Percentiles rank a stretch among this genome's conserved stretches.
Evolutionary conservation across 2,329 filamentous ascomycete genomes (phyloP).

Genomic region (Paecilomyces sp.): DNA sequence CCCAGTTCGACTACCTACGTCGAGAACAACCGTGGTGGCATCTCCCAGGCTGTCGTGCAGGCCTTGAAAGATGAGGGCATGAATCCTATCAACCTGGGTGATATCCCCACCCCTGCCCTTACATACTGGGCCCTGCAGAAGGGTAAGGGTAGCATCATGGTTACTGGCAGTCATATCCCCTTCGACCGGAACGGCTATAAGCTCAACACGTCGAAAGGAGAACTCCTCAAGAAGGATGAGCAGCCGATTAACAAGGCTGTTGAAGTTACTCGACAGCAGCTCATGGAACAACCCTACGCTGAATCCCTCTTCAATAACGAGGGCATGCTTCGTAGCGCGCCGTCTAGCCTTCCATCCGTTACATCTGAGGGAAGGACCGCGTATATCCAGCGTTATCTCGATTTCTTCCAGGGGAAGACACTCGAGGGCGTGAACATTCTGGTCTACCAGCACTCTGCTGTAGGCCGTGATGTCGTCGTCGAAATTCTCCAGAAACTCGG

Average conservation of each 20-base stretch:
- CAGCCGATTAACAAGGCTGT: conserved; percentile 23
- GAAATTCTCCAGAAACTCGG: conserved; percentile 22
- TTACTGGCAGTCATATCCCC: conserved; percentile 28
- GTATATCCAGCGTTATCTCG: conserved; percentile 22
- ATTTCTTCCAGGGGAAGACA: conserved; percentile 22
- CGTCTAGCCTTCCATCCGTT: conserved; percentile 8
- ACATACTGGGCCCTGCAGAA: conserved; percentile 20
- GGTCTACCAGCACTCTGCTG: conserved; percentile 27
- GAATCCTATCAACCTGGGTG: conserved; percentile 22
- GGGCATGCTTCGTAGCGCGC: conserved; percentile 17
- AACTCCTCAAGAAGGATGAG: conserved; percentile 25
- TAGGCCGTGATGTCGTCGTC: conserved; percentile 24
- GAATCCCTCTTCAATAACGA: conserved; percentile 21
- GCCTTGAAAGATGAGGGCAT: conserved; percentile 22
- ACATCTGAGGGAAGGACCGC: conserved; percentile 13
- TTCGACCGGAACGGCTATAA: conserved; percentile 30
- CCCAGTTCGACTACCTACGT: conserved; percentile 23
- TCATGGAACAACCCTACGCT: conserved; percentile 16
- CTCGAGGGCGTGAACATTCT: conserved; percentile 20
- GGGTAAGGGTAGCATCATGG: conserved; percentile 27
- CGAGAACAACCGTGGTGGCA: conserved; percentile 20
- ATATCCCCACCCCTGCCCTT: conserved; percentile 25
- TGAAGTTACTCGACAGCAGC: conserved; percentile 14
- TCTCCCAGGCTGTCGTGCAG: conserved; percentile 22
- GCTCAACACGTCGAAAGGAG: conserved; percentile 24